phyloP scores from a whole-genome alignment of 208 protist species.

The Wallacemonas rigidus region DNA sequence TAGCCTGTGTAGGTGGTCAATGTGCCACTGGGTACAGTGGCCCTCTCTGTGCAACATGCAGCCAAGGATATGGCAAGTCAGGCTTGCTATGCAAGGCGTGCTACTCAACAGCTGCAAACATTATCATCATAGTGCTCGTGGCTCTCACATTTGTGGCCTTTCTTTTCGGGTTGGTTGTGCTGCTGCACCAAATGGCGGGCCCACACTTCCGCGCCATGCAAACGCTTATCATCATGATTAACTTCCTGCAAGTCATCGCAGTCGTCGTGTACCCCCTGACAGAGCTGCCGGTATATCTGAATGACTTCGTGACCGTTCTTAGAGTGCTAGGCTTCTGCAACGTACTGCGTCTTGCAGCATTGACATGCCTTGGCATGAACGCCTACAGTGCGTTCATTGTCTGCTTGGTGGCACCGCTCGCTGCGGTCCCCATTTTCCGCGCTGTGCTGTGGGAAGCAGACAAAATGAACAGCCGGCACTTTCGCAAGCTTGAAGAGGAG shows the following conservation, averaged over 20 bases:
- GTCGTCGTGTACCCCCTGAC: conserved; percentile 29
- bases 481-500: conserved; percentile 20
- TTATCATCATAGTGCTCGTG: conserved; percentile 30
- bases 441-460: conserved; percentile 29
- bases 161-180: conserved; percentile 18
- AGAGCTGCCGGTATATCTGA: conserved; percentile 38
- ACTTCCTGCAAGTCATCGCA: conserved; percentile 28
- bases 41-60: conserved; percentile 34
- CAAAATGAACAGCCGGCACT: conserved; percentile 23
- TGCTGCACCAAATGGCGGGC: conserved; percentile 31
- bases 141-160: conserved; percentile 21
- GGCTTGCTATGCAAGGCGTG: conserved; percentile 34
- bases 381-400: conserved; percentile 25
- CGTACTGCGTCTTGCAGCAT: conserved; percentile 22
- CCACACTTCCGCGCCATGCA: conserved; percentile 27
- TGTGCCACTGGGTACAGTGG: conserved; percentile 45
- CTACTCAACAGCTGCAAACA: conserved; percentile 30
- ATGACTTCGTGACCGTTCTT: conserved; percentile 26
- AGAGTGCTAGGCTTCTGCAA: conserved; percentile 23
- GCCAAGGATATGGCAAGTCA: conserved; percentile 30
- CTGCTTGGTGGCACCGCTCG: conserved; percentile 13
- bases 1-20: conserved; percentile 23
- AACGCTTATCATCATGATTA: conserved; percentile 19
- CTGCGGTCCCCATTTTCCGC: conserved; percentile 20
- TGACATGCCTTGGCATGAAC: conserved; percentile 27